Conservation (phyloP, 176 grass and related monocot species). For the Chloris gayana region DNA sequence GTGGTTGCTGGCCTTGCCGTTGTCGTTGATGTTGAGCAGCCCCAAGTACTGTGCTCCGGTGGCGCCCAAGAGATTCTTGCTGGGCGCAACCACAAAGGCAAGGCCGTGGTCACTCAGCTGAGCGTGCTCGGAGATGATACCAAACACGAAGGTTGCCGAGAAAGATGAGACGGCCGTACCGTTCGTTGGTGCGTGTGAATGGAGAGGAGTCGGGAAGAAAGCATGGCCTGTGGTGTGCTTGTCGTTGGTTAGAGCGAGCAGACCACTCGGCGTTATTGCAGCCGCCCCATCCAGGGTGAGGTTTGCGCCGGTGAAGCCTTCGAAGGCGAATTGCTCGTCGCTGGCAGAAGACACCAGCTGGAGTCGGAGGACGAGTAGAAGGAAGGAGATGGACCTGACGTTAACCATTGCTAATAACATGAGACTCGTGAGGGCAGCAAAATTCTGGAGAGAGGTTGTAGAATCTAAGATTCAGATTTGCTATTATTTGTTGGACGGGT, state of each 20-base stretch:
- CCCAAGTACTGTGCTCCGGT: conserved; percentile 56
- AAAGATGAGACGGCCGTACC: conserved; percentile 27
- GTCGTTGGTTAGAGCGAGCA: conserved; percentile 51
- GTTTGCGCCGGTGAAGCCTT: conserved; percentile 47
- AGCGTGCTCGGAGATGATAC: conserved; percentile 45
- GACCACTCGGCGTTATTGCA: conserved; percentile 28
- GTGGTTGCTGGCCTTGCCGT: conserved; percentile 39
- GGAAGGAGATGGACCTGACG: conserved; percentile 21
- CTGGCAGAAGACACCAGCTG: conserved; percentile 18
- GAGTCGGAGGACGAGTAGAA: conserved; percentile 12
- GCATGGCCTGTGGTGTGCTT: conserved; percentile 52
- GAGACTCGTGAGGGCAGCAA: neutral
- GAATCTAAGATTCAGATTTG: neutral
- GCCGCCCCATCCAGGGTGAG: conserved; percentile 43
- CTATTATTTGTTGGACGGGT: neutral
- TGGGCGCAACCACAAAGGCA: conserved; percentile 49
- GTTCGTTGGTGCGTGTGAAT: neutral
- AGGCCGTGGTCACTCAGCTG: conserved; percentile 55
- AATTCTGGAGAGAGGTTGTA: neutral
- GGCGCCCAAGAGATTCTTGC: conserved; percentile 32
- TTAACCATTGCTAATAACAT: conserved; percentile 23
- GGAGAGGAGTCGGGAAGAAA: conserved; percentile 38
- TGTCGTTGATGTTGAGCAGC: conserved; percentile 46
- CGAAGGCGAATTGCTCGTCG: conserved; percentile 19
- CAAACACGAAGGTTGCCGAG: conserved; percentile 63